Conservation (phyloP, 139 green algal genomes). For the Chlorella sp. region DNA sequence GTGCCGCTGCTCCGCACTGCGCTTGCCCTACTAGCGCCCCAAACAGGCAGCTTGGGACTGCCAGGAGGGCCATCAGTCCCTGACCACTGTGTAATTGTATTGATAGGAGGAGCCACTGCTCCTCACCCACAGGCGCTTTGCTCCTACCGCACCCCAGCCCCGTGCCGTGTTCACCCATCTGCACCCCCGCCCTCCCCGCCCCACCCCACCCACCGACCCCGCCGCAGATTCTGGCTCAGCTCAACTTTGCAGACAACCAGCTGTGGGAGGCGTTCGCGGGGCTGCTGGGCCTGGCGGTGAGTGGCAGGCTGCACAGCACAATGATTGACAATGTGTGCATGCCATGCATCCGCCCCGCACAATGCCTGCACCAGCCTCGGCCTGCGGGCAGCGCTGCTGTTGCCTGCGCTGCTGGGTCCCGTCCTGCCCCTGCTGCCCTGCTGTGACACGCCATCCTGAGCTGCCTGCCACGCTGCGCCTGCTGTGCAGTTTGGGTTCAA, state of each 20-base stretch:
- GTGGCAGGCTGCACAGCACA: not conserved
- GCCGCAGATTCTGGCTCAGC: constrained; percentile 1
- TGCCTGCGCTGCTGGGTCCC: too few species aligned
- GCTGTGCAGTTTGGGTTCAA: constrained; percentile 32
- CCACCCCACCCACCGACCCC: too few species aligned
- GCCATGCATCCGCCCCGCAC: not conserved
- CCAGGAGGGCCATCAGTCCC: too few species aligned
- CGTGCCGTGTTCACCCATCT: not conserved
- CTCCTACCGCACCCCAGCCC: not conserved
- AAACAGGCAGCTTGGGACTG: too few species aligned
- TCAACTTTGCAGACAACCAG: constrained; percentile 38
- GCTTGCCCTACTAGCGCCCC: not conserved
- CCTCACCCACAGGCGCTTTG: not conserved
- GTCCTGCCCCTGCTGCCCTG: not conserved
- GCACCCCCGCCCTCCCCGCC: not conserved
- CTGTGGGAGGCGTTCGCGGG: constrained; percentile 48
- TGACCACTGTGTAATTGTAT: too few species aligned
- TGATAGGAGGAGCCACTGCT: too few species aligned
- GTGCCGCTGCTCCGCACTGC: not conserved
- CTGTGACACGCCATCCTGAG: not conserved
- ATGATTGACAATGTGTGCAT: not conserved
- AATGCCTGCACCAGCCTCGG: not conserved
- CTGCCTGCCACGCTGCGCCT: not conserved
- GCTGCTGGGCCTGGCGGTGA: constrained; percentile 33
- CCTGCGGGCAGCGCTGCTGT: not conserved